Evolutionary conservation across 192 early-diverging fungal species (phyloP).

Genomic region (Gamsiella multidivaricata): DNA sequence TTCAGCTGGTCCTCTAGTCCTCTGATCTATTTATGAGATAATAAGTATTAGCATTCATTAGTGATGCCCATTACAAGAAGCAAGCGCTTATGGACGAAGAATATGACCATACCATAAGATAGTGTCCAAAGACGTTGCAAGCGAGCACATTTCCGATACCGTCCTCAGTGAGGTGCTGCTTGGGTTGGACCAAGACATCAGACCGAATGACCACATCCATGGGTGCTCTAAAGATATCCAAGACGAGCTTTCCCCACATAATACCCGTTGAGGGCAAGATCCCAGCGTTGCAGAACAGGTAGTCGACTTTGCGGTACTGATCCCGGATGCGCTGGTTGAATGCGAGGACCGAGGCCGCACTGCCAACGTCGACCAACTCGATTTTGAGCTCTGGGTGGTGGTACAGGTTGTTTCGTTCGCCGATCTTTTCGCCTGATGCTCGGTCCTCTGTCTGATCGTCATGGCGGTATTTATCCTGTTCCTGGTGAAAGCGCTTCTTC

Average conservation of each 20-base stretch:
- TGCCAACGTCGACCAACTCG: conserved; percentile 59
- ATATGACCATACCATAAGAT: conserved; percentile 57
- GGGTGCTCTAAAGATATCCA: conserved; percentile 44
- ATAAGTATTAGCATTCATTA: not conserved
- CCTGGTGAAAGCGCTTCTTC: not conserved
- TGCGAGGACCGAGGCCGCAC: conserved; percentile 41
- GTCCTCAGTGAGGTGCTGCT: conserved; percentile 60
- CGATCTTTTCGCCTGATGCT: not conserved
- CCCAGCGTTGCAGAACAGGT: conserved; percentile 69
- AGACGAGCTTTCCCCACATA: conserved; percentile 47
- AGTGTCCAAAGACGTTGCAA: conserved; percentile 70
- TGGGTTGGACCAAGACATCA: conserved; percentile 56
- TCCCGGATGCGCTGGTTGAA: conserved; percentile 53
- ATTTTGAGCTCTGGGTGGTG: conserved; percentile 56
- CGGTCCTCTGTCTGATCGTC: not conserved
- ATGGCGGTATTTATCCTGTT: conserved; percentile 12
- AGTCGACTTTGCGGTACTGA: conserved; percentile 54
- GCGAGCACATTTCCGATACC: conserved; percentile 65
- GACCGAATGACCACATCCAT: conserved; percentile 53
- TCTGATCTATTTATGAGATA: conserved; percentile 50
- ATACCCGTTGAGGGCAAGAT: conserved; percentile 55
- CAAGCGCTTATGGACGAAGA: not conserved
- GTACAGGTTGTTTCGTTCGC: conserved; percentile 1
- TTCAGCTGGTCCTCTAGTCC: conserved; percentile 58
- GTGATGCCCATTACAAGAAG: too few species aligned